Percentiles rank a stretch among this genome's conserved stretches.
These are phyloP conservation scores for Pseudoscleropodium purum DNA, from an alignment of 225 moss, liverwort and hornwort genomes.

Conservation along the genomic window DNA sequence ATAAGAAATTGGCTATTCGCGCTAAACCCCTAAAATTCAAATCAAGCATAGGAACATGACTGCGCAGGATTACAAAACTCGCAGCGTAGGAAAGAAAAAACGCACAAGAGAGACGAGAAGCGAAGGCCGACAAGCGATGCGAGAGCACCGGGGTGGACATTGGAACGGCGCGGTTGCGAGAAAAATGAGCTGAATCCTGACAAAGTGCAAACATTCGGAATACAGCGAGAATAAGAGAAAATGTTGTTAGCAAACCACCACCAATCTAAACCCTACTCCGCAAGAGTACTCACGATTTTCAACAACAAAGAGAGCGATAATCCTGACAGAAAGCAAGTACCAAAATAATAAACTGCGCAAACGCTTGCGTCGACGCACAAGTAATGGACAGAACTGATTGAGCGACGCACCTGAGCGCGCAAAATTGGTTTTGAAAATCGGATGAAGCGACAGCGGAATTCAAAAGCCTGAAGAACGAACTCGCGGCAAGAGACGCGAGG, in stretches of 20 bases:
- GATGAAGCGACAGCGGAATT: not conserved
- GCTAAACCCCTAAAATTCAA: not conserved
- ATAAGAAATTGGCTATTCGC: not conserved
- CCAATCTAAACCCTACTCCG: not conserved
- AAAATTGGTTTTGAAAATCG: not conserved
- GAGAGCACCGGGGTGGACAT: conserved; percentile 21
- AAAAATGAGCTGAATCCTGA: not conserved
- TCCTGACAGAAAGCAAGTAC: not conserved
- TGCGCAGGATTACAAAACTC: not conserved
- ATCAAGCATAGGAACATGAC: not conserved
- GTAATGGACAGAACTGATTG: not conserved
- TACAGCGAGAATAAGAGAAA: not conserved
- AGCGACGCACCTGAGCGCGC: not conserved
- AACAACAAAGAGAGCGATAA: not conserved
- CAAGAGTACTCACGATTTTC: not conserved
- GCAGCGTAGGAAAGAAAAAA: not conserved
- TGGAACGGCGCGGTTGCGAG: not conserved
- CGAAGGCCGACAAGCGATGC: conserved; percentile 7
- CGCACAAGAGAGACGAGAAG: conserved; percentile 8
- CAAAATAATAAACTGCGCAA: not conserved
- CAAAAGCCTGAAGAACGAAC: not conserved
- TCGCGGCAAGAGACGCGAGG: not conserved
- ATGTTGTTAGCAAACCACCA: not conserved
- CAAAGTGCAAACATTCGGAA: not conserved
- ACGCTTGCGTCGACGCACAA: not conserved